phyloP scores from a whole-genome alignment of 305 asterid species.

The Coffea humblotiana region DNA sequence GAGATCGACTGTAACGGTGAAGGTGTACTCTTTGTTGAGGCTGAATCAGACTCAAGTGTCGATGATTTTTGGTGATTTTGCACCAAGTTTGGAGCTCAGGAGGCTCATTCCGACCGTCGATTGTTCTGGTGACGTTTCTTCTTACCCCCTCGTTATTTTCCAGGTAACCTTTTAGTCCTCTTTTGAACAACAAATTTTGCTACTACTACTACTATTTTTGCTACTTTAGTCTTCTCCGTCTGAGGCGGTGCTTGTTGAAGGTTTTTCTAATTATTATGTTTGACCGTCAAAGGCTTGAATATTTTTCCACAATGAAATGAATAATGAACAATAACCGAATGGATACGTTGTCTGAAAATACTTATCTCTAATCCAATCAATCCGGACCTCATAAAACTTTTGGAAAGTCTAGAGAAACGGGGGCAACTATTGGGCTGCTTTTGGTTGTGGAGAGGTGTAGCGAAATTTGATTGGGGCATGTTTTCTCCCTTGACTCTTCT shows the following conservation, averaged over 20 bases:
- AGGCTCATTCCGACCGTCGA: conserved; percentile 55
- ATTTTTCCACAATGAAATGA: background rate
- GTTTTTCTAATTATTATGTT: too few species aligned
- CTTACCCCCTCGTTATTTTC: conserved; percentile 57
- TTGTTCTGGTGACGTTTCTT: conserved; percentile 58
- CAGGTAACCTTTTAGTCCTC: conserved; percentile 35
- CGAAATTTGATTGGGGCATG: background rate
- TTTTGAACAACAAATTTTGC: background rate
- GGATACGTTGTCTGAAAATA: background rate
- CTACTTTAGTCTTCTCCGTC: background rate
- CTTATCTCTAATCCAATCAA: background rate
- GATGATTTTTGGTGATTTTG: conserved; percentile 70
- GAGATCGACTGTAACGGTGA: conserved; percentile 65
- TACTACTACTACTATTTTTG: too few species aligned
- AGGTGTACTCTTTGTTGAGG: conserved; percentile 65
- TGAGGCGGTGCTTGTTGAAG: background rate
- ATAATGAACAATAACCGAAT: background rate
- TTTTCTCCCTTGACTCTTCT: background rate
- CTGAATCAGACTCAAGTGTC: conserved; percentile 45
- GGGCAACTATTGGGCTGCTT: background rate
- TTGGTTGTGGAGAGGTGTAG: background rate
- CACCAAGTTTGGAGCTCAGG: conserved; percentile 55
- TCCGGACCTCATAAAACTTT: background rate
- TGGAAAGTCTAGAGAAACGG: background rate
- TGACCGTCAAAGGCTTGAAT: background rate